These are phyloP conservation scores for Penicillium sp. DNA, from an alignment of 2,329 filamentous ascomycete species.

Conservation along the genomic window DNA sequence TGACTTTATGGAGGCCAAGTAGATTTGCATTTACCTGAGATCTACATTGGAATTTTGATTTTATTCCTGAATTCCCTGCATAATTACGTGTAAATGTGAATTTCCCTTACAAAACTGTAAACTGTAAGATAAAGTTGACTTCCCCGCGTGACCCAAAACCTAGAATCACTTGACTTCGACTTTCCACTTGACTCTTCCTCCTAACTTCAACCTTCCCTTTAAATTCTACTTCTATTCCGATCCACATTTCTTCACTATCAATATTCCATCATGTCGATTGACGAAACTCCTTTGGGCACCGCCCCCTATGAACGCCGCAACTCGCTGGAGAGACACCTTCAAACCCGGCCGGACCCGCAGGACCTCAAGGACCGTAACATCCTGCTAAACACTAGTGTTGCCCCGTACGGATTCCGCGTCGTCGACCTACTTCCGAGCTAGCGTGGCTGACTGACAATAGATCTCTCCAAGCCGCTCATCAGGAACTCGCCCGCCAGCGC, in stretches of 20 bases:
- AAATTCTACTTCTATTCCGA: not conserved
- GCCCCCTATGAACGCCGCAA: constrained; percentile 57
- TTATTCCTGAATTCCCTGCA: not conserved
- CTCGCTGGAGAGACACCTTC: constrained; percentile 71
- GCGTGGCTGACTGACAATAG: constrained; percentile 33
- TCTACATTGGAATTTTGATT: not conserved
- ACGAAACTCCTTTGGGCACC: constrained; percentile 59
- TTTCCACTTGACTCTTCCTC: not conserved
- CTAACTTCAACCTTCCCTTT: not conserved
- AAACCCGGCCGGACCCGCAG: constrained; percentile 66
- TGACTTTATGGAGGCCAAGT: not conserved
- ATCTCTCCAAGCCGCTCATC: constrained; percentile 61
- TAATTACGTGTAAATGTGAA: not conserved
- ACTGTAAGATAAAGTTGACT: not conserved
- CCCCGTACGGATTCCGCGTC: constrained; percentile 53
- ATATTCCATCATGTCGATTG: constrained; percentile 38
- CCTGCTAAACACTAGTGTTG: constrained; percentile 65
- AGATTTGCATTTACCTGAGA: not conserved
- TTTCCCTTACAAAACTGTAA: not conserved
- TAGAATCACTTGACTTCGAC: constrained; percentile 19
- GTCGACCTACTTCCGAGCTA: not conserved
- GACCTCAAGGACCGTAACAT: constrained; percentile 71
- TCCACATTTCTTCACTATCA: not conserved
- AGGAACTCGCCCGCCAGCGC: constrained; percentile 65
- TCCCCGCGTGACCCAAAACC: constrained; percentile 21